These are phyloP conservation scores for Neurospora tetraspora DNA, from an alignment of 495 filamentous ascomycete species.

Conservation along the genomic window DNA sequence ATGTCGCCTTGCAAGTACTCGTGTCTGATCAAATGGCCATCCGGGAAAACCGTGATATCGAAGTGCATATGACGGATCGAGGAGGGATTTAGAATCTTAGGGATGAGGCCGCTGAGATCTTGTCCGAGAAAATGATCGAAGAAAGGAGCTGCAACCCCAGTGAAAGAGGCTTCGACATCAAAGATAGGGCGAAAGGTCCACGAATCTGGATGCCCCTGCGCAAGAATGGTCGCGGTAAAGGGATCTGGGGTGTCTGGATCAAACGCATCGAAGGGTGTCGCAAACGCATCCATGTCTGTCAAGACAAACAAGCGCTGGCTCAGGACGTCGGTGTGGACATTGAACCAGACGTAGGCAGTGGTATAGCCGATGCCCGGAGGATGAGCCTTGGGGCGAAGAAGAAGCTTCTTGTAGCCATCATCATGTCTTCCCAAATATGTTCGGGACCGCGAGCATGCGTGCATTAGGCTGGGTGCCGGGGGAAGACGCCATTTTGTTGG, in stretches of 20 bases:
- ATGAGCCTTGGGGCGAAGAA: neutral
- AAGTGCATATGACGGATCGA: neutral
- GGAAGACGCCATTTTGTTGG: no score
- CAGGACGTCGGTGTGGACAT: neutral
- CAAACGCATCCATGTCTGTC: neutral
- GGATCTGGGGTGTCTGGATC: neutral
- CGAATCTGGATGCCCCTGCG: no score
- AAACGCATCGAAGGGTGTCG: no score
- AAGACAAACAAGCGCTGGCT: neutral
- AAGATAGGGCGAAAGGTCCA: neutral
- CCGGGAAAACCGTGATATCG: neutral
- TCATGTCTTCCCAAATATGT: neutral
- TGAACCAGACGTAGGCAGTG: neutral
- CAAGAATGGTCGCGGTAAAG: no score
- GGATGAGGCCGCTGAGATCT: neutral
- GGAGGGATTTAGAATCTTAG: neutral
- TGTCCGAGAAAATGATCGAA: accelerated
- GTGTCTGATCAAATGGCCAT: neutral
- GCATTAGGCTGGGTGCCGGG: no score
- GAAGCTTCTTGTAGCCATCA: neutral
- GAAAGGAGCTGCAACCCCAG: neutral
- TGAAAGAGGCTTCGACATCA: neutral
- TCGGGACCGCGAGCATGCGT: neutral
- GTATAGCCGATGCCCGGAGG: neutral
- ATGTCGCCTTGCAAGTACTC: neutral